A percentile compares a stretch with the other conserved stretches of the same genome.
phyloP scores from a whole-genome alignment of 139 green algal genomes.

The Penium margaritaceum region DNA sequence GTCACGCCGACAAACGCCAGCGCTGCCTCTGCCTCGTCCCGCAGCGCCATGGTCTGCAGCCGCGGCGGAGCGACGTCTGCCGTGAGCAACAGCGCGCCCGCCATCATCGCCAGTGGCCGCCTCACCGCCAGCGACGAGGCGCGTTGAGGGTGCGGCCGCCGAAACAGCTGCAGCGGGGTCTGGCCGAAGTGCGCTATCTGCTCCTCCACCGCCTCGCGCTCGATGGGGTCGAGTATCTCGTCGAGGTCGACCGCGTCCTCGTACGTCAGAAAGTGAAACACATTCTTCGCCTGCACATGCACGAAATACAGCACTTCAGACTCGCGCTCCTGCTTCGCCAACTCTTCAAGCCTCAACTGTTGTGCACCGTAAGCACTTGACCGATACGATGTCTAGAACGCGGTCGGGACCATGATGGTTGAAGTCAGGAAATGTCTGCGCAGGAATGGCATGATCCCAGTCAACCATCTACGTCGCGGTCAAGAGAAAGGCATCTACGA shows the following conservation, averaged over 20 bases:
- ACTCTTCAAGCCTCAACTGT: too few species aligned
- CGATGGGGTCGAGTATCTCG: conserved; percentile 20
- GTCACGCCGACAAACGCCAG: conserved; percentile 3
- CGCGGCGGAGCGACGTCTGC: neutral
- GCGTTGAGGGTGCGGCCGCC: conserved; percentile 15
- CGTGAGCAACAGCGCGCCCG: conserved; percentile 15
- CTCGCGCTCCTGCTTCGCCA: too few species aligned
- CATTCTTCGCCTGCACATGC: conserved; percentile 67
- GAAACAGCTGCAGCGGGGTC: conserved; percentile 50
- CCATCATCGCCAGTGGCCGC: conserved; percentile 20
- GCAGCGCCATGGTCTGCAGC: neutral
- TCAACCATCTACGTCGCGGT: too few species aligned
- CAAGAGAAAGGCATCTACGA: too few species aligned
- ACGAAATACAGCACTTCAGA: too few species aligned
- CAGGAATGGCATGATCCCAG: too few species aligned
- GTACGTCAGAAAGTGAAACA: conserved; percentile 87
- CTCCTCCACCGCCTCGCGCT: conserved; percentile 40
- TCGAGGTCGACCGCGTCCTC: conserved; percentile 58
- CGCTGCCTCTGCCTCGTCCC: neutral
- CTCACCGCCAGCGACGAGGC: conserved; percentile 2
- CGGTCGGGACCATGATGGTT: too few species aligned
- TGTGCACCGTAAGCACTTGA: too few species aligned
- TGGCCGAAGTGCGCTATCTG: conserved; percentile 53
- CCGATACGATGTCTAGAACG: too few species aligned
- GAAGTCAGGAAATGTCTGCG: too few species aligned